Evolutionary conservation across 139 green algal genomes (phyloP), one percentile per base, ranked within the genome.

Genomic region (Picochlorum sp.): DNA sequence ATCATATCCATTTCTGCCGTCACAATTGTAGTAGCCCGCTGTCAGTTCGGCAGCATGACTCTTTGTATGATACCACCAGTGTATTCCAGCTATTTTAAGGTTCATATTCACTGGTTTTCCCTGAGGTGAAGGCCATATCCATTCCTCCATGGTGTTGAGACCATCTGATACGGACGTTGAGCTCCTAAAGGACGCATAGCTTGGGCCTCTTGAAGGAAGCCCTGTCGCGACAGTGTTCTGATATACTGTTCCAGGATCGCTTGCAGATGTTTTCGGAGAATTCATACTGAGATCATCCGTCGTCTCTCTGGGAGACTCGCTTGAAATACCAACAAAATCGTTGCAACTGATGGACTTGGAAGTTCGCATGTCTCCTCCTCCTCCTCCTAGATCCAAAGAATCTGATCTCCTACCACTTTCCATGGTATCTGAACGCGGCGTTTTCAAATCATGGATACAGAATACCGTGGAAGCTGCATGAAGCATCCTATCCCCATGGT

Each of bases 21-120:
- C 13, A 21, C 51, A n/a, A 75, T 98, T 98, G 81, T 92, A 96
- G 82, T 97, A 97, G 3, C 92, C 92, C 3, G 92, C 91, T 2
- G 92, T 98, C 26, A 96, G 71, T 78, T 98, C 92, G 10, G 89
- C 92, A 0, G 90, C 90, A 69, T 97, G 92, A 18, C 77, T 87
- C 20, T 70, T 76, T 11, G 73, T 89, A 49, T 83, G 80, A 74
- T 88, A 97, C 89, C 90, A 97, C 91, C 91, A 97, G 72, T 94
- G 87, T 9, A 94, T 70, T 4, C 87, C 87, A 24, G 86, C 77
- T 41, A 91, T 47, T 74, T 88, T 79, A 14, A 79, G 45, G 3
- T 66, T 69, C 10, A 79, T 21, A 20, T 52, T 24, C 13, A 79
- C 56, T 6, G 55, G 31, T 7, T 60, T 26, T 15, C 71, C 71